Conservation (phyloP, 352 stramenopile genomes). For the Phytophthora macrochlamydospora region DNA sequence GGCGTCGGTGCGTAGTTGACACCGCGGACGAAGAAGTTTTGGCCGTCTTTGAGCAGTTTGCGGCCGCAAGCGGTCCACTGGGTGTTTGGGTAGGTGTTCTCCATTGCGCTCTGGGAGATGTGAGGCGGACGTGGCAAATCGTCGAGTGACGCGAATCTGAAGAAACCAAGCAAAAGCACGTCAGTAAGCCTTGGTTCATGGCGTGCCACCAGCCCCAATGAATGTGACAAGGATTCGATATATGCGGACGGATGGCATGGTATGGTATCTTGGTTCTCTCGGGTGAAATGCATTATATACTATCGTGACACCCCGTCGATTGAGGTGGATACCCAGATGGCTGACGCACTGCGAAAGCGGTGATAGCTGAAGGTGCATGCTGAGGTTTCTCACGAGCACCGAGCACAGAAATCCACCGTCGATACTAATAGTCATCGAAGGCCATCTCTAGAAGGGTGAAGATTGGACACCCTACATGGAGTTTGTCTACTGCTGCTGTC, state of each 20-base stretch:
- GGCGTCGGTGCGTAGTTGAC: constrained; percentile 78
- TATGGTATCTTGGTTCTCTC: neutral
- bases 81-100: constrained; percentile 40
- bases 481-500: too few species aligned
- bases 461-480: too few species aligned
- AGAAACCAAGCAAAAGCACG: constrained; percentile 14
- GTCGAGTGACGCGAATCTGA: constrained; percentile 11
- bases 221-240: constrained; percentile 5
- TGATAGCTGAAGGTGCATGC: neutral
- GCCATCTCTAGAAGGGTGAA: too few species aligned
- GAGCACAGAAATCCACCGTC: too few species aligned
- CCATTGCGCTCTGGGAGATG: constrained; percentile 4
- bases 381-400: neutral
- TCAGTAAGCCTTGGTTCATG: too few species aligned
- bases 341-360: neutral
- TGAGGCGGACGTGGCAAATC: constrained; percentile 14
- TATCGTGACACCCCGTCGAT: neutral
- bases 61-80: constrained; percentile 63
- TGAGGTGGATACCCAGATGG: constrained; percentile 1
- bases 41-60: constrained; percentile 62
- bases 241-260: constrained; percentile 6
- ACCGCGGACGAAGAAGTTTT: constrained; percentile 71
- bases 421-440: too few species aligned
- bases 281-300: neutral
- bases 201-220: neutral